phyloP scores from a whole-genome alignment of 495 filamentous ascomycete genomes.

The Penicillium lagena region DNA sequence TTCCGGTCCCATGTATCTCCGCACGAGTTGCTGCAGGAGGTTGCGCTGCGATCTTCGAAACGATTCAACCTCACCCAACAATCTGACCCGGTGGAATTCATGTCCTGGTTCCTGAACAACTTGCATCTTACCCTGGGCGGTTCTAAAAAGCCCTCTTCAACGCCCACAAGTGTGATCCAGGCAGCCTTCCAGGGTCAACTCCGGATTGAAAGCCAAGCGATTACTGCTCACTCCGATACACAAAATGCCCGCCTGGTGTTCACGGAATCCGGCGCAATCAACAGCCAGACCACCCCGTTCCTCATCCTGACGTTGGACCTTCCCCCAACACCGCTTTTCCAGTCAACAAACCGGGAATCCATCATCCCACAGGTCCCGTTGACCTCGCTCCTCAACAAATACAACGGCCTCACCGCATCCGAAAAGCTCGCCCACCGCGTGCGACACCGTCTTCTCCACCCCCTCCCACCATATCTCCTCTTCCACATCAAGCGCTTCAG shows the following conservation, averaged over 20 bases:
- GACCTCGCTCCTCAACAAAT: slow-evolving; percentile 84
- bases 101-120: slow-evolving; percentile 96
- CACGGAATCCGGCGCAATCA: slow-evolving; percentile 79
- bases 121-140: slow-evolving; percentile 89
- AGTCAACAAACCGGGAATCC: slow-evolving; percentile 81
- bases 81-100: slow-evolving; percentile 92
- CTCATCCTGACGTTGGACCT: slow-evolving; percentile 89
- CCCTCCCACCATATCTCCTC: slow-evolving; percentile 82
- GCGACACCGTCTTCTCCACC: slow-evolving; percentile 86
- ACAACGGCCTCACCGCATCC: slow-evolving; percentile 83
- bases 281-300: slow-evolving; percentile 69
- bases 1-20: slow-evolving; percentile 97
- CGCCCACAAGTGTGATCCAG: slow-evolving; percentile 67
- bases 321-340: slow-evolving; percentile 91
- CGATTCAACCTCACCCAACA: slow-evolving; percentile 87
- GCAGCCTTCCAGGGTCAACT: slow-evolving; percentile 88
- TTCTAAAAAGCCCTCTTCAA: slow-evolving; percentile 71
- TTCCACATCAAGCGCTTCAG: slow-evolving; percentile 98
- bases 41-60: slow-evolving; percentile 83
- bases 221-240: slow-evolving; percentile 85
- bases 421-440: slow-evolving; percentile 81
- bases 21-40: slow-evolving; percentile 93
- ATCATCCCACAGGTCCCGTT: slow-evolving; percentile 96
- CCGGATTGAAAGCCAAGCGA: slow-evolving; percentile 87
- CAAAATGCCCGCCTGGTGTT: slow-evolving; percentile 82